Percentiles rank a stretch among this genome's conserved stretches.
phyloP scores from a whole-genome alignment of 1,139 yeast species.

The Insectozyma bohioensis region DNA sequence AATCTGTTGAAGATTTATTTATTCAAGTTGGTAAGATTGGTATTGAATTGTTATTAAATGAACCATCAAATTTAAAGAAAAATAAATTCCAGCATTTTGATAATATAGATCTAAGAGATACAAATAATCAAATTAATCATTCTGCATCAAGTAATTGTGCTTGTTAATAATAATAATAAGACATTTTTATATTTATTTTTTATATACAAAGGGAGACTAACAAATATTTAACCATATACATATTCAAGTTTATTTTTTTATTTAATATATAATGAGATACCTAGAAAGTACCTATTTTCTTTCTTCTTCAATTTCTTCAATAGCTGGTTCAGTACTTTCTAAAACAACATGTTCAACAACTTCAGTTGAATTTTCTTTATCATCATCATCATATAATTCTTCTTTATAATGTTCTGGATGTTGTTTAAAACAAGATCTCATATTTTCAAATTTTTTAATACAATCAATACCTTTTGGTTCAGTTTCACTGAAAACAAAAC shows the following conservation, averaged over 20 bases:
- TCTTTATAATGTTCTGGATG: slow-evolving; percentile 95
- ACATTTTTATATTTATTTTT: no score
- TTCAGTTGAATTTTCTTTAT: slow-evolving; percentile 18
- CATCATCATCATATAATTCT: slow-evolving; percentile 78
- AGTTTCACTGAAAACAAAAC: slow-evolving; percentile 91
- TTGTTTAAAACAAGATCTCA: slow-evolving; percentile 94
- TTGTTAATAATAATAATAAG: slow-evolving; percentile 18
- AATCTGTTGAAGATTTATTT: slow-evolving; percentile 41
- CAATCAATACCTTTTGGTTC: slow-evolving; percentile 99
- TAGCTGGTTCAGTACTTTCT: slow-evolving; percentile 14
- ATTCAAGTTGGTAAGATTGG: slow-evolving; percentile 46
- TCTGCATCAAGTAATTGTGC: slow-evolving; percentile 24
- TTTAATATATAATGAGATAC: no score
- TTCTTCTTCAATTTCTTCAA: slow-evolving; percentile 13
- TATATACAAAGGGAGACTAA: no score
- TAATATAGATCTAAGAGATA: slow-evolving; percentile 31
- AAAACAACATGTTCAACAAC: slow-evolving; percentile 14
- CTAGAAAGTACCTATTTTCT: no score
- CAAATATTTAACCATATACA: no score
- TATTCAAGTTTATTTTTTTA: no score
- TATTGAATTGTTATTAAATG: slow-evolving; percentile 19
- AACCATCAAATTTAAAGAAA: slow-evolving; percentile 12
- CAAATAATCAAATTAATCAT: slow-evolving; percentile 4
- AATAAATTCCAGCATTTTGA: slow-evolving; percentile 38
- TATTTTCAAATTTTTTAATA: slow-evolving; percentile 82